These are phyloP conservation scores for Cucurbitaria berberidis DNA, from an alignment of 2,329 filamentous ascomycete genomes.

Conservation along the genomic window DNA sequence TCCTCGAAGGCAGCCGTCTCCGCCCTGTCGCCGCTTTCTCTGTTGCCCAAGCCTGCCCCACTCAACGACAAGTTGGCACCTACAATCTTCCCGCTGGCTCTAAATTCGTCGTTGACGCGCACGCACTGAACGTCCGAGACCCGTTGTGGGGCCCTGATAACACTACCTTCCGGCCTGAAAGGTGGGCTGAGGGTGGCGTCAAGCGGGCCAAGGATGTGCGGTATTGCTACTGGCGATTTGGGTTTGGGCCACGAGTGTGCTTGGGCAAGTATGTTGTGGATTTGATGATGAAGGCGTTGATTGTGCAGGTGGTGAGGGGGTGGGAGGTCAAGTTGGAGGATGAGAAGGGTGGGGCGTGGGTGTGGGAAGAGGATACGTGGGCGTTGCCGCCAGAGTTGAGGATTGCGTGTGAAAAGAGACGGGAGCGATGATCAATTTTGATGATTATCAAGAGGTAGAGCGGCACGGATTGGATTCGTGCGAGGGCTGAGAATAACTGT, in stretches of 20 bases:
- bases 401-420: conserved; percentile 8
- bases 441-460: too few relatives aligned
- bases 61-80: conserved; percentile 25
- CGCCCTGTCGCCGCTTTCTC: conserved; percentile 46
- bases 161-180: conserved; percentile 41
- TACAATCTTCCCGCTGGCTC: conserved; percentile 35
- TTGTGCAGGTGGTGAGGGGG: conserved; percentile 10
- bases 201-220: conserved; percentile 28
- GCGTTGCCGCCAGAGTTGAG: conserved; percentile 4
- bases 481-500: too few relatives aligned
- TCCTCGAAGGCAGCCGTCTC: conserved; percentile 18
- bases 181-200: conserved; percentile 32
- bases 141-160: conserved; percentile 50
- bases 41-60: conserved; percentile 50
- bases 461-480: not conserved
- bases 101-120: conserved; percentile 53
- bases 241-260: conserved; percentile 54
- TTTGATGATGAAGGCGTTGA: conserved; percentile 15
- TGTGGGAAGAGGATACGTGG: conserved; percentile 9
- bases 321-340: conserved; percentile 9
- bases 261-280: conserved; percentile 53
- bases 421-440: not conserved
- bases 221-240: conserved; percentile 55
- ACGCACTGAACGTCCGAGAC: conserved; percentile 52
- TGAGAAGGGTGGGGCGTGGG: conserved; percentile 4